Conservation (phyloP, 2,329 filamentous ascomycete genomes). For the Colletotrichum karsti region DNA sequence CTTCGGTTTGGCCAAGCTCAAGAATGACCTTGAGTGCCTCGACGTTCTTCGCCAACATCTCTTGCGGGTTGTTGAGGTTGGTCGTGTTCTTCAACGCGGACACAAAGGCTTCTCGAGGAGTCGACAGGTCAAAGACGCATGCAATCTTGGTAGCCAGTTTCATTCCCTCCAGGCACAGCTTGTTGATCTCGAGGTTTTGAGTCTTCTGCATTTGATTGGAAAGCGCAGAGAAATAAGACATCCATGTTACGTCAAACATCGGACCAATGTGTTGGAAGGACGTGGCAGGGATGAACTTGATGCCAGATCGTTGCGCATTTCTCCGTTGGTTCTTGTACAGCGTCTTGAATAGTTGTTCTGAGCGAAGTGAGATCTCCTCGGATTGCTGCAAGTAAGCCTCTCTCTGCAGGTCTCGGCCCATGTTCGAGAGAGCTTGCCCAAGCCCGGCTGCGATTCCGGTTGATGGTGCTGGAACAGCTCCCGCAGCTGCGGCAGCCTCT, state of each 20-base stretch:
- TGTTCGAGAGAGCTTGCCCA: constrained; percentile 89
- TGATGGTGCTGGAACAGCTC: constrained; percentile 66
- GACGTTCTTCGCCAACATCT: constrained; percentile 95
- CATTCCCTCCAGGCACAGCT: constrained; percentile 93
- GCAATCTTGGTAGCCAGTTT: constrained; percentile 93
- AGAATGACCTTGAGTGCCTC: constrained; percentile 92
- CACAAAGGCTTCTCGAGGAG: constrained; percentile 94
- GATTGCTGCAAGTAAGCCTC: constrained; percentile 96
- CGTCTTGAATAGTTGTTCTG: constrained; percentile 90
- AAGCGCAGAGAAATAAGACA: constrained; percentile 96
- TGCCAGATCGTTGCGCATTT: constrained; percentile 73
- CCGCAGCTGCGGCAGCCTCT: constrained; percentile 85
- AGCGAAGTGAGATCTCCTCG: constrained; percentile 82
- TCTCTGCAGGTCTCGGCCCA: constrained; percentile 88
- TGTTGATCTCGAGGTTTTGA: constrained; percentile 91
- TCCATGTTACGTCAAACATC: constrained; percentile 99
- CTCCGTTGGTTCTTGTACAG: constrained; percentile 89
- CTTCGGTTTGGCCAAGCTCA: constrained; percentile 92
- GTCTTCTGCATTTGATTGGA: constrained; percentile 94
- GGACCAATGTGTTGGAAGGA: constrained; percentile 95
- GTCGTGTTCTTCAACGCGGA: constrained; percentile 92
- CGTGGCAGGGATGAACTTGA: constrained; percentile 89
- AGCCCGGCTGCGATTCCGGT: constrained; percentile 82
- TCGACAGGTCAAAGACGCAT: constrained; percentile 91
- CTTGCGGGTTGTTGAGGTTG: constrained; percentile 93